Conservation (phyloP, 768 basidiomycete genomes). For the Leucogyrophana mollusca region DNA sequence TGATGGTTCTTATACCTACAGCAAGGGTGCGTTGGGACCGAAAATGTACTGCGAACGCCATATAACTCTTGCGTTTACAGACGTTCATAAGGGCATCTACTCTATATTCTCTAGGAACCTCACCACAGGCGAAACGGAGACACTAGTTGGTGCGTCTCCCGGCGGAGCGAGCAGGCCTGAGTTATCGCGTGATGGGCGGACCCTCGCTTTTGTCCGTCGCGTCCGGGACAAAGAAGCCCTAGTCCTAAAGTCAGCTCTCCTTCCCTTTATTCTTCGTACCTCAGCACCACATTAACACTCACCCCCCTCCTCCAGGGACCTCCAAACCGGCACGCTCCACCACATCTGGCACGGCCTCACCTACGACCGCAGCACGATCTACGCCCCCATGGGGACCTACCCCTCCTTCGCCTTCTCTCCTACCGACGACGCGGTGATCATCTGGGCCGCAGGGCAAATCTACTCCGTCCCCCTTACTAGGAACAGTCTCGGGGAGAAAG, state of each 20-base stretch:
- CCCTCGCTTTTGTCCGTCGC: slow-evolving; percentile 72
- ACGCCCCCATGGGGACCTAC: slow-evolving; percentile 79
- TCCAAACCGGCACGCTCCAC: slow-evolving; percentile 62
- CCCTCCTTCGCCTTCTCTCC: slow-evolving; percentile 73
- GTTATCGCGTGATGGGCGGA: slow-evolving; percentile 64
- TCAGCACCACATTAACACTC: neutral
- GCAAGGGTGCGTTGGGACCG: slow-evolving; percentile 49
- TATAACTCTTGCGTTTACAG: slow-evolving; percentile 29
- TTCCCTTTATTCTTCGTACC: neutral
- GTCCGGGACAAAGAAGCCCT: slow-evolving; percentile 72
- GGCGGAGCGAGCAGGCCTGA: slow-evolving; percentile 77
- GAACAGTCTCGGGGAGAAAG: slow-evolving; percentile 54
- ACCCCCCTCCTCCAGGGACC: slow-evolving; percentile 44
- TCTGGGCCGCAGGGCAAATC: slow-evolving; percentile 76
- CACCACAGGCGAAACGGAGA: slow-evolving; percentile 50
- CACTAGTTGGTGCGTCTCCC: slow-evolving; percentile 54
- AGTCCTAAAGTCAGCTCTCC: slow-evolving; percentile 56
- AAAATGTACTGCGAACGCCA: neutral
- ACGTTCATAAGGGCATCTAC: slow-evolving; percentile 70
- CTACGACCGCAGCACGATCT: slow-evolving; percentile 62
- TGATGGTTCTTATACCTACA: slow-evolving; percentile 49
- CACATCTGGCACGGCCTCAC: slow-evolving; percentile 68
- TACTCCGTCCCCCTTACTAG: slow-evolving; percentile 54
- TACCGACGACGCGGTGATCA: slow-evolving; percentile 55
- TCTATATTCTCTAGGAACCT: slow-evolving; percentile 68